These are phyloP conservation scores for Tylopilus felleus DNA, from an alignment of 768 basidiomycete genomes.

Conservation along the genomic window DNA sequence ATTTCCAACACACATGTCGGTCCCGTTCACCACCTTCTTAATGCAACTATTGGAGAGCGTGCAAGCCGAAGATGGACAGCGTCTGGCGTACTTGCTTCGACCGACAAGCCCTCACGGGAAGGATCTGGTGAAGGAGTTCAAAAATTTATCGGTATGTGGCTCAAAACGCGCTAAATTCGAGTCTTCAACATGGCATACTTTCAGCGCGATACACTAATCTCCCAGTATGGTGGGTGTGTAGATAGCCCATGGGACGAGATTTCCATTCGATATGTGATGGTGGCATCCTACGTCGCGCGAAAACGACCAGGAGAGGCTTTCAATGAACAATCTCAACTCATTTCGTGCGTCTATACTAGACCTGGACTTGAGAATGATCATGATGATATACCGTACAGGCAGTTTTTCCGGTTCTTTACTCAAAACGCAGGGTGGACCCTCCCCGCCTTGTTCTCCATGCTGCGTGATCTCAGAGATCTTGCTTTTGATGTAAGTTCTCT, in stretches of 20 bases:
- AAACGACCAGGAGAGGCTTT: constrained; percentile 70
- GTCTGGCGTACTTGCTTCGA: constrained; percentile 70
- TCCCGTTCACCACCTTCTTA: constrained; percentile 58
- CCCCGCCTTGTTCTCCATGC: constrained; percentile 74
- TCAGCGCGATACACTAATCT: constrained; percentile 19
- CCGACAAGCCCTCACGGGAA: constrained; percentile 77
- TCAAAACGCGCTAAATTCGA: neutral
- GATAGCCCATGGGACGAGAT: constrained; percentile 83
- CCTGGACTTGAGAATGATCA: neutral
- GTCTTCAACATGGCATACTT: too few species aligned
- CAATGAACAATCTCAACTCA: constrained; percentile 72
- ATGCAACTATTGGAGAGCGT: constrained; percentile 60
- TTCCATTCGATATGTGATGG: constrained; percentile 76
- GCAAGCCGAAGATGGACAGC: constrained; percentile 59
- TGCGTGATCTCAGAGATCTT: constrained; percentile 79
- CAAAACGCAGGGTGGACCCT: constrained; percentile 85
- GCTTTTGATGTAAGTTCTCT: constrained; percentile 69
- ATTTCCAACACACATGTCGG: constrained; percentile 34
- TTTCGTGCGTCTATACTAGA: constrained; percentile 55
- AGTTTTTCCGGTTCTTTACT: constrained; percentile 77
- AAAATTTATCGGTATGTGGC: constrained; percentile 47
- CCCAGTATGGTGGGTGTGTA: constrained; percentile 54
- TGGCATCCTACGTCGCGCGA: constrained; percentile 66
- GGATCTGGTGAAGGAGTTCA: constrained; percentile 68
- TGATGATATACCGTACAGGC: constrained; percentile 35